Evolutionary conservation across 169 alveolate genomes (phyloP), one percentile per base, ranked within the genome.

Genomic region (Plasmodium blacklocki): DNA sequence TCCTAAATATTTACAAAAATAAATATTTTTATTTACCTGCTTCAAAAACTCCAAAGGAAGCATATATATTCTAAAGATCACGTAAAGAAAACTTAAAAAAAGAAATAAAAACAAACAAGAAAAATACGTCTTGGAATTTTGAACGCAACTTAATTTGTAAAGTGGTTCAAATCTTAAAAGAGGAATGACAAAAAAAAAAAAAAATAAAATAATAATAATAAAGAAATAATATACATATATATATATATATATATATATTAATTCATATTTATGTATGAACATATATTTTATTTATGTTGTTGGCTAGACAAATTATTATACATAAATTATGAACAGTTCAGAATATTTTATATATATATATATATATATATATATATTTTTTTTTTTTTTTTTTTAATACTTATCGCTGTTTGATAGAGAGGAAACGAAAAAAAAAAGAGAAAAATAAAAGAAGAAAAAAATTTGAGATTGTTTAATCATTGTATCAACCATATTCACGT

Each of bases 341-440:
- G 43, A 32, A 32, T 32, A 32, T 32, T 32, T 32, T 32, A 32
- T 23, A 32, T 32, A 32, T 32, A 32, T 23, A 32, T 32, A 32
- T 32, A 32, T 32, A 66, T 15, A 26, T 15, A 0, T 14, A 1
- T 70, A 6, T 18, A 2, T 7, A 19, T 39, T 19, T 45, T 70
- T 70, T 32, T 14, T 45, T 9, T 7, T 29, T 66, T 66, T 66
- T 47, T 45, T 70, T 8, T 9, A 58, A n/a, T 32, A 76, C 88
- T 56, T 76, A 72, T 76, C 88, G 18, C 88, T 76, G 45, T 63
- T 54, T 0, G 88, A 76, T 29, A 76, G 52, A 14, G 88, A 76
- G 7, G 88, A 76, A 3, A 76, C 76, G 12, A 76, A 76, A 54
- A 76, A 76, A 54, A 76, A 76, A 2, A 76, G 71, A 4, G 88